Evolutionary conservation across 2,329 filamentous ascomycete genomes (phyloP), one percentile per base, ranked within the genome.

Genomic region (Trichophaea hybrida): DNA sequence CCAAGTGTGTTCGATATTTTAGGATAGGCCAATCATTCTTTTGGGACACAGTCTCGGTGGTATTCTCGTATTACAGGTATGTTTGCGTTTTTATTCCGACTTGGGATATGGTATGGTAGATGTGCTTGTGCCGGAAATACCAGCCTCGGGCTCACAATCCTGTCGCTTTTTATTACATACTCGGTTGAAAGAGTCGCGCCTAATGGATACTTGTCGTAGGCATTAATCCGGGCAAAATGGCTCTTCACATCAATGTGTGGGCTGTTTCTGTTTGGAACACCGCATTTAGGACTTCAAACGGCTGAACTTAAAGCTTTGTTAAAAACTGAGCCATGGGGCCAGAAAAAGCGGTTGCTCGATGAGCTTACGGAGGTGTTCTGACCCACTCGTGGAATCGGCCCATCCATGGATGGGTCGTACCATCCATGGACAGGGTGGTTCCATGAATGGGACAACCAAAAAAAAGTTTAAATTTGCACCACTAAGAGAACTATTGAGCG

Each of bases 21-120:
- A 52, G 53, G 2, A 38, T 34, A 40, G 58, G 7, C 54, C 44
- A 0, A 57, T 60, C 6, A 52, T 60, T 13, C 57, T 57, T 43
- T 46, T 60, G 24, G 58, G 44, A 31, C 58, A 57, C 15, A 57
- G 58, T 24, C 31, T 60, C 24, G 54, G 58, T 5, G 44, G 58
- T 1, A 57, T 60, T 40, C 12, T 57, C 32, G 37, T 60, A 5
- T 15, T 52, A 4, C 44, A 60, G 54, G 54, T 57, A 40, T 24
- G 54, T 5, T 17, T 10, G 17, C 24, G 24, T 24, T 24, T 24
- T 46, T 24, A 8, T 38, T 4, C 17, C 10, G 33, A 24, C 24
- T 24, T 24, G 24, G 24, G 3, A 24, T 24, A 24, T 24, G 24
- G 24, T 24, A 24, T 24, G 24, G 24, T 24, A 24, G 24, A 24